Conservation (phyloP, 2,329 filamentous ascomycete genomes). For the Diaporthe citriasiana region DNA sequence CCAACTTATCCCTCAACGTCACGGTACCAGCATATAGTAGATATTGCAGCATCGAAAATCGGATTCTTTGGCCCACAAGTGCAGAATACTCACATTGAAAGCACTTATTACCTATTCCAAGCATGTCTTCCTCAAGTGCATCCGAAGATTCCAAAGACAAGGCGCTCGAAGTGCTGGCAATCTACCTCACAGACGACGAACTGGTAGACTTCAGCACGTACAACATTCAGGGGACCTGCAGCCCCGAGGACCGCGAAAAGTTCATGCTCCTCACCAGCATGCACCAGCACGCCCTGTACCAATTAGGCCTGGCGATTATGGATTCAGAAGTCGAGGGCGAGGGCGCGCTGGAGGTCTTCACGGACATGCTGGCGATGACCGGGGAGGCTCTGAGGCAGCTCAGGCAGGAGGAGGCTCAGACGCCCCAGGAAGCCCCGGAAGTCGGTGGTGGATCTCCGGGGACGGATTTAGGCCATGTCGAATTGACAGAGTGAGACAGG, state of each 20-base stretch:
- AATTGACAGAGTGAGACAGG: background rate
- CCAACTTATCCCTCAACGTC: background rate
- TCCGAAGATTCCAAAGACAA: conserved; percentile 20
- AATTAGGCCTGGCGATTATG: background rate
- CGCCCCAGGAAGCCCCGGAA: background rate
- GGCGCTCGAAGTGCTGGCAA: conserved; percentile 12
- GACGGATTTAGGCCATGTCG: background rate
- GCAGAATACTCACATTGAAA: background rate
- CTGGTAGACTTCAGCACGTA: conserved; percentile 9
- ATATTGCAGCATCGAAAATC: background rate
- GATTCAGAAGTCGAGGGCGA: conserved; percentile 12
- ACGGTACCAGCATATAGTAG: background rate
- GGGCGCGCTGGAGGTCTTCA: conserved; percentile 14
- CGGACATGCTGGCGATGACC: conserved; percentile 11
- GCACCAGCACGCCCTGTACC: conserved; percentile 26
- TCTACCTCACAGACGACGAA: conserved; percentile 4
- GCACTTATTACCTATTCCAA: background rate
- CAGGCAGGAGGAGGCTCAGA: background rate
- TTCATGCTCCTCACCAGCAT: background rate
- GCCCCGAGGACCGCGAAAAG: background rate
- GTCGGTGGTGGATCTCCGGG: conserved; percentile 18
- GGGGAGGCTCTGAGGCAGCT: conserved; percentile 25
- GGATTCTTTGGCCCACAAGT: background rate
- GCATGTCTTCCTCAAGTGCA: background rate
- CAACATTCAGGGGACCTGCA: background rate